Conservation (phyloP, 176 grass and related monocot species). For the Eragrostis curvula region DNA sequence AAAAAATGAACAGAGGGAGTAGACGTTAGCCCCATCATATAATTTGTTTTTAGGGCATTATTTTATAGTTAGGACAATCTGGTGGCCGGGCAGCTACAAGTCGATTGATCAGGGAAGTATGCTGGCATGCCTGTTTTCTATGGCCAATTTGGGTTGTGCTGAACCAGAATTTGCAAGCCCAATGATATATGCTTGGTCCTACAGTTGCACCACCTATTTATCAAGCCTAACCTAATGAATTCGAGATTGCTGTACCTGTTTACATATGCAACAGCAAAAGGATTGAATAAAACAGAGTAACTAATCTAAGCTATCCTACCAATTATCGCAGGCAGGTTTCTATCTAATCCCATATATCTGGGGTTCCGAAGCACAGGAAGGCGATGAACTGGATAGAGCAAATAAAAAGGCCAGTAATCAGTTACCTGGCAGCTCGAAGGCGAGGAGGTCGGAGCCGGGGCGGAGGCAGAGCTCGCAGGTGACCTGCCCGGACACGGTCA, state of each 20-base stretch:
- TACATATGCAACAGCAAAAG: neutral
- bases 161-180: neutral
- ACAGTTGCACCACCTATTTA: neutral
- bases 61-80: neutral
- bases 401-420: neutral
- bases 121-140: neutral
- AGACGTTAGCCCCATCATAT: neutral
- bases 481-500: conserved; percentile 66
- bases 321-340: neutral
- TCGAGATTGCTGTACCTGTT: too few species aligned
- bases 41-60: neutral
- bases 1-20: too few species aligned
- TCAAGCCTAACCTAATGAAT: neutral
- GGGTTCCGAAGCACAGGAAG: neutral
- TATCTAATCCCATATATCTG: neutral
- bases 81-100: neutral
- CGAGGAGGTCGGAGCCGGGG: conserved; percentile 44
- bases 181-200: neutral
- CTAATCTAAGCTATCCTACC: neutral
- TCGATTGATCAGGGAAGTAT: neutral
- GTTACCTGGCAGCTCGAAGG: conserved; percentile 61
- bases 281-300: neutral
- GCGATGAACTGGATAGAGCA: neutral
- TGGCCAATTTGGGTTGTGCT: neutral
- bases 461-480: conserved; percentile 58